Conservation (phyloP, 164 flowering plant species). For the Annona squamosa region DNA sequence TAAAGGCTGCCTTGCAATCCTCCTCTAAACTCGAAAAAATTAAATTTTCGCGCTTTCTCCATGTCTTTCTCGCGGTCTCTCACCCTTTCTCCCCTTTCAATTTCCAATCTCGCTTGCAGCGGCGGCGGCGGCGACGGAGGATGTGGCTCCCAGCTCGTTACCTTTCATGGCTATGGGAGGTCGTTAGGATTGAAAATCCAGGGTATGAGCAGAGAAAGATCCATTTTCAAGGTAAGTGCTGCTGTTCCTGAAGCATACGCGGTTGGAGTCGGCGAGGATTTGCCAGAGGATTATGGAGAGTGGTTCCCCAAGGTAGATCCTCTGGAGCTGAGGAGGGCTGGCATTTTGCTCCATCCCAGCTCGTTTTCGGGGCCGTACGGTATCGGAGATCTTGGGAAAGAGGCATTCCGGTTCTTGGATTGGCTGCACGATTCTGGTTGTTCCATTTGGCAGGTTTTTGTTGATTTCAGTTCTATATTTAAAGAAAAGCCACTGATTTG, state of each 20-base stretch:
- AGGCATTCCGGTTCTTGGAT: slow-evolving; percentile 74
- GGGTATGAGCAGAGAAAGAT: background rate
- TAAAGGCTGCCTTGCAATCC: background rate
- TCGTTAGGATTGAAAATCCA: slow-evolving; percentile 5
- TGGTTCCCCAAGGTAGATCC: slow-evolving; percentile 43
- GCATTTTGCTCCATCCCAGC: slow-evolving; percentile 86
- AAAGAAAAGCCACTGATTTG: background rate
- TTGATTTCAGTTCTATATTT: background rate
- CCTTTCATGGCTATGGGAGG: background rate
- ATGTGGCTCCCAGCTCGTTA: background rate
- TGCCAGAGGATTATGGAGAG: slow-evolving; percentile 59
- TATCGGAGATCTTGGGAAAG: slow-evolving; percentile 79
- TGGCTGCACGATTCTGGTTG: slow-evolving; percentile 84
- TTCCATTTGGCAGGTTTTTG: slow-evolving; percentile 85
- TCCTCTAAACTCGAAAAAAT: background rate
- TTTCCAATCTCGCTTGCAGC: background rate
- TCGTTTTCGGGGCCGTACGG: slow-evolving; percentile 80
- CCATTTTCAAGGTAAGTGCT: background rate
- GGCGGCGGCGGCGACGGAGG: background rate
- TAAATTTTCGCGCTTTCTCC: background rate
- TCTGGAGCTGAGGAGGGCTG: slow-evolving; percentile 54
- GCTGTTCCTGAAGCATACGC: background rate
- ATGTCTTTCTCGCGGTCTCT: slow-evolving; percentile 10
- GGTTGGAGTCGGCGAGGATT: slow-evolving; percentile 50
- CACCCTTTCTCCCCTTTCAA: slow-evolving; percentile 6